Evolutionary conservation across 2,329 filamentous ascomycete genomes (phyloP), one percentile per base, ranked within the genome.

Genomic region (Sarocladium kiliense): DNA sequence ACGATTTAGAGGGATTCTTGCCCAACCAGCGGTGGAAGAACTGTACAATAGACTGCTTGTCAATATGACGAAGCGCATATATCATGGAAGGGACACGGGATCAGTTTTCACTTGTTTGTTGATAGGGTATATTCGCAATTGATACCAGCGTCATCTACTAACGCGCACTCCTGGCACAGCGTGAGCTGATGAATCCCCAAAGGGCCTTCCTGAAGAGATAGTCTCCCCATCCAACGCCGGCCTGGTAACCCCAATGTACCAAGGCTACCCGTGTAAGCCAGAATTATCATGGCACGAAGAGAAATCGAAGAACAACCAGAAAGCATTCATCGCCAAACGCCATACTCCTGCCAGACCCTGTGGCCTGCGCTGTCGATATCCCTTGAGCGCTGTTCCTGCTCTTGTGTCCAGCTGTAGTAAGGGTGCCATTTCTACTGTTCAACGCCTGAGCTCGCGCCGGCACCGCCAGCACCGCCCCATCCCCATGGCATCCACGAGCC

Each of bases 401-500:
- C 27, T 45, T 45, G 37, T 36, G 39, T 25, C 37, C 27, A 23
- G 39, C 41, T 26, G 26, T 47, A 37, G 16, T 19, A 49, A 14
- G 41, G 18, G 19, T 54, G 30, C 1, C 36, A 26, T 4, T 58
- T 58, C 66, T 70, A 71, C 57, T 67, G 66, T 57, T 75, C 71
- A 54, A 68, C 65, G n/a, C 71, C 71, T 9, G 75, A 72, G 60
- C 69, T 76, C 57, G 62, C 64, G 49, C 65, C 67, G 34, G 59
- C 59, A 30, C 63, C 64, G 5, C 57, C 57, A 27, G 23, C 23
- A 49, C 47, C 47, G 26, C 66, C 71, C 76, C 77, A 77, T 25
- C 66, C 71, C 76, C 77, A 81, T 2, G 77, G 71, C 67, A 78
- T 70, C 77, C 78, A 80, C 1, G 72, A 72, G 2, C 70, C 70